phyloP scores from a whole-genome alignment of 1,139 yeast species.

The Zygotorulaspora mrakii region DNA sequence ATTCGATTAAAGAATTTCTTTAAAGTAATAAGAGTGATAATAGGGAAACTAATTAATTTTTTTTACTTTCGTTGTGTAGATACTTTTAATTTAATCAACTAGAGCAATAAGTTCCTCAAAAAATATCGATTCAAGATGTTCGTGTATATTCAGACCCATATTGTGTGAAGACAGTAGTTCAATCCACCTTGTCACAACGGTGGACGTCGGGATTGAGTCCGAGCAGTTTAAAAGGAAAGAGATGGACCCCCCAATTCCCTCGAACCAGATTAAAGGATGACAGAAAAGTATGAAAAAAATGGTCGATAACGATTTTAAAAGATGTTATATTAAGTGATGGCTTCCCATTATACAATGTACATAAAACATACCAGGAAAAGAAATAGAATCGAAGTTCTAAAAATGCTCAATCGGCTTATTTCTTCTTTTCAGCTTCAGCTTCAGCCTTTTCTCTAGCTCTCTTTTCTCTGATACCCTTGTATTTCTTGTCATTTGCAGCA shows the following conservation, averaged over 20 bases:
- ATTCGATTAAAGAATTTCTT: constrained; percentile 54
- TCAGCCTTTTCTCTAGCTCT: constrained; percentile 96
- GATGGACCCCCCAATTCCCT: too few relatives aligned
- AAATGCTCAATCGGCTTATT: constrained; percentile 46
- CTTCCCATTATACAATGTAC: constrained; percentile 36
- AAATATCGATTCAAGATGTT: too few relatives aligned
- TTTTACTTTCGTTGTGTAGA: constrained; percentile 7
- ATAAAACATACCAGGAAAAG: constrained; percentile 23
- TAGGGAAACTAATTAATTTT: constrained; percentile 7
- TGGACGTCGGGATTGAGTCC: too few relatives aligned
- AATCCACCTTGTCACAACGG: not conserved
- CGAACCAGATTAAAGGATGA: too few relatives aligned
- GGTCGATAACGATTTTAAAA: constrained; percentile 18
- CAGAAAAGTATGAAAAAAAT: too few relatives aligned
- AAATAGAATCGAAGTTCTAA: constrained; percentile 6
- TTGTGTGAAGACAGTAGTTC: constrained; percentile 3
- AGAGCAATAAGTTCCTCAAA: constrained; percentile 5
- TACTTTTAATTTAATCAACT: constrained; percentile 11
- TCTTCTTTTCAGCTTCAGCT: constrained; percentile 99
- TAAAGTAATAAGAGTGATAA: too few relatives aligned
- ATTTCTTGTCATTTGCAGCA: constrained; percentile 92
- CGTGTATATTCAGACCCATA: too few relatives aligned
- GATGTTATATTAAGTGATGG: constrained; percentile 26
- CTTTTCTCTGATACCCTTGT: constrained; percentile 95
- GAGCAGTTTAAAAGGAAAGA: too few relatives aligned